Base-by-base conservation (phyloP, 2,329 filamentous ascomycete species). In the Curvularia spicifera region DNA sequence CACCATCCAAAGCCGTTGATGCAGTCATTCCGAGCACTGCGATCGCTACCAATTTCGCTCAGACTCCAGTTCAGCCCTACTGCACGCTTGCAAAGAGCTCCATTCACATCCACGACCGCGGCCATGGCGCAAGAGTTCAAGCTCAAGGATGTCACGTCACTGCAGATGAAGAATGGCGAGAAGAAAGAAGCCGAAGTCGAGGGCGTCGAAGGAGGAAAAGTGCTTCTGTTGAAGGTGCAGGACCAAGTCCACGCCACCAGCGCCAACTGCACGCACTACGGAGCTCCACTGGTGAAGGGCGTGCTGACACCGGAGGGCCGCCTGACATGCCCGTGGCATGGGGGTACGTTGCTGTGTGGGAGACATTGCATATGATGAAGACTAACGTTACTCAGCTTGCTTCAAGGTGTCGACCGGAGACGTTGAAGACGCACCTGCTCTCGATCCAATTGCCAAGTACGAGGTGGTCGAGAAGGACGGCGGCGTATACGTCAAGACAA, bases 271-370 rank as follows among this genome's bases (percentile, higher is more conserved):
- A 88, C 86, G 13, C 94, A 98, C 79, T 98, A 96, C 75, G 94
- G 95, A 33, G 95, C 94, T 40, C 95, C 95, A 13, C 80, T 99
- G 64, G 87, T 88, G 52, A 92, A 94, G 67, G 95, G 95, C 53
- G 88, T 98, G 7, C 79, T 99, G 63, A 91, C 91, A 7, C 86
- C 87, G 2, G 88, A 90, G 66, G 95, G 95, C 5, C 85, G 92
- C 50, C 78, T 99, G 61, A 97, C 91, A 6, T 99, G 95, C 76
- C 93, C 94, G 3, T 98, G 95, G 95, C 94, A 98, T 76, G 94
- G 94, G 81, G 92, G 91, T 95, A 59, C 5, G 45, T 54, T 26
- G 15, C 5, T 20, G 13, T 9, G 10, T 5, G 1, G 33, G 13
- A 2, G 8, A 28, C 33, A 37, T 18, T 15, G 24, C 28, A 20